Evolutionary conservation across 805 yeast species (phyloP), one percentile per base, ranked within the genome.

Genomic region (Osmozyma mogii): DNA sequence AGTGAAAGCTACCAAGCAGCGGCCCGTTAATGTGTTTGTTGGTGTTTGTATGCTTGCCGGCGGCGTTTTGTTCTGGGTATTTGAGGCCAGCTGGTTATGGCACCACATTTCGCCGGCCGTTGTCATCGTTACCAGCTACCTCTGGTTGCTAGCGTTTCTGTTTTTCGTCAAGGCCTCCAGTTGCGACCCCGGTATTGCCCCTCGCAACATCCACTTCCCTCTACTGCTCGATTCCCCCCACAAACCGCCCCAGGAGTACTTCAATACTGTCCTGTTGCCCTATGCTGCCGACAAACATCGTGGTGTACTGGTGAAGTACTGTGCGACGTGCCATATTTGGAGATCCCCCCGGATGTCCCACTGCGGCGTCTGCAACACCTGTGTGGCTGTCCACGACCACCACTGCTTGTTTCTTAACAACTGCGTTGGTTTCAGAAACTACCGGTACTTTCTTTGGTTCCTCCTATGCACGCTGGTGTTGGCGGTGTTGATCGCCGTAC

Each of bases 101-200:
- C 48, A 60, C 31, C 41, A 72, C 25, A 47, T 72, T 2, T 65
- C 72, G 17, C 81, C 83, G 0, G 73, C 72, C 3, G 43, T 63
- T 4, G 78, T 75, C 4, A 57, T 82, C 1, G 28, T 76, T 3
- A 76, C 78, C 40, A 52, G 68, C 12, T 83, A 83, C 43, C 45
- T 70, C 22, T 78, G 82, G 81, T 27, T 61, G 4, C 44, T 73
- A 23, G 47, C 72, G 2, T n/a, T 72, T 1, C 27, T 50, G 3
- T 67, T 74, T 29, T 73, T 75, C 36, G 32, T 77, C 6, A 65
- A 54, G 32, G 77, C 80, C 0, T 64, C 81, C 0, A 57, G 72
- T 2, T 51, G 68, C 8, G 94, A 84, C 41, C 84, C 94, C 0
- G 94, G 94, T 0, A 51, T 68, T 4, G 44, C 80, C 8, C 88